Conservation (phyloP, 2,329 filamentous ascomycete genomes). For the Verticillium zaregamsianum region DNA sequence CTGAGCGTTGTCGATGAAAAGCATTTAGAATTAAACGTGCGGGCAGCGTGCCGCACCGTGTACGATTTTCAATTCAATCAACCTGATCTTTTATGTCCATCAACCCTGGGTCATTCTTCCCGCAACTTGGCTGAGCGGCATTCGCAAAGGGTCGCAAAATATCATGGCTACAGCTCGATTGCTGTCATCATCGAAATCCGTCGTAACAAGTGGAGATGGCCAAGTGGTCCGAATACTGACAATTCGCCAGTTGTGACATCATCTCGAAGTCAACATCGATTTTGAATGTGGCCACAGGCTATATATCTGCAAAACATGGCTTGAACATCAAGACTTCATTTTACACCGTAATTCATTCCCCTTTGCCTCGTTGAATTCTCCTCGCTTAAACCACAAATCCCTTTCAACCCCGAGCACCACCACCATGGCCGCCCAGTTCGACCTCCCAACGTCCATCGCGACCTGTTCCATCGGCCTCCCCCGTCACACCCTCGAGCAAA, state of each 20-base stretch:
- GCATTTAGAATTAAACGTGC: neutral
- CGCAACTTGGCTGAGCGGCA: too few relatives aligned
- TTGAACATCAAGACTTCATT: too few relatives aligned
- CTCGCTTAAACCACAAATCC: neutral
- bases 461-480: constrained; percentile 45
- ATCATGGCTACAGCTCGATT: too few relatives aligned
- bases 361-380: neutral
- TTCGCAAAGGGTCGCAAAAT: too few relatives aligned
- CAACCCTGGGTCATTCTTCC: too few relatives aligned
- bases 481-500: constrained; percentile 50
- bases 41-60: too few relatives aligned
- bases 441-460: constrained; percentile 38
- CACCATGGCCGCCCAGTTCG: neutral
- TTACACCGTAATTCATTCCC: neutral
- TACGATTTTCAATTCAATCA: too few relatives aligned
- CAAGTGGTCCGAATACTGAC: neutral
- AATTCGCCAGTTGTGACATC: neutral
- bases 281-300: too few relatives aligned
- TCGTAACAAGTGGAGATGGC: neutral
- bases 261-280: neutral
- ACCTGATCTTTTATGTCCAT: too few relatives aligned
- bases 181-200: neutral
- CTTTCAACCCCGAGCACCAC: neutral
- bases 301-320: neutral
- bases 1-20: neutral